phyloP scores from a whole-genome alignment of 192 early-diverging fungal species.

The Coemansia sp. region DNA sequence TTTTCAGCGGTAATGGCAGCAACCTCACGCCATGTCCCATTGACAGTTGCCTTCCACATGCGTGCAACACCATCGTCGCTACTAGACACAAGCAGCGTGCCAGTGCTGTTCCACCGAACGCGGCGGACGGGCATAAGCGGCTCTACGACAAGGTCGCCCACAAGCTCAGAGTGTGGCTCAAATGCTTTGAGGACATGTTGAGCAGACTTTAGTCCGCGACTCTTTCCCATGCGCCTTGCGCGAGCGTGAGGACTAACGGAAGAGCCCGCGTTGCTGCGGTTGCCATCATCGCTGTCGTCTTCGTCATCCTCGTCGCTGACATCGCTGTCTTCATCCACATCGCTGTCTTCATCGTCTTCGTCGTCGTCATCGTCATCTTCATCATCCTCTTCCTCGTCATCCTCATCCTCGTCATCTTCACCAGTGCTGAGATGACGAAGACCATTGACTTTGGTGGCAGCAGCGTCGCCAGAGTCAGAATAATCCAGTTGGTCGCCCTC shows the following conservation, averaged over 20 bases:
- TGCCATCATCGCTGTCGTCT: conserved; percentile 5
- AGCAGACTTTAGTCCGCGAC: neutral
- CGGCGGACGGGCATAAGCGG: conserved; percentile 42
- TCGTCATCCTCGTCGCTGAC: conserved; percentile 18
- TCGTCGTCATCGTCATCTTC: conserved; percentile 16
- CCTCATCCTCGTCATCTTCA: neutral
- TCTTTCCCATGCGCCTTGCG: neutral
- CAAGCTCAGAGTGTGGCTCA: conserved; percentile 42
- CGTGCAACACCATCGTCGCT: conserved; percentile 50
- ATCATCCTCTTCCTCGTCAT: conserved; percentile 6
- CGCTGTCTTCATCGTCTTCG: conserved; percentile 28
- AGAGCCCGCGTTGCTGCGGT: conserved; percentile 1
- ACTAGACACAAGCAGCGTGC: conserved; percentile 46
- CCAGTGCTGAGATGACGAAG: neutral
- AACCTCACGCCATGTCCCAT: conserved; percentile 45
- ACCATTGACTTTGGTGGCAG: neutral
- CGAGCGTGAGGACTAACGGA: neutral
- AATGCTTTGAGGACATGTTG: neutral
- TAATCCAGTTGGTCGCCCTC: conserved; percentile 24
- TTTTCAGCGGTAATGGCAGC: conserved; percentile 41
- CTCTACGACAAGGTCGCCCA: conserved; percentile 32
- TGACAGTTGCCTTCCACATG: conserved; percentile 47
- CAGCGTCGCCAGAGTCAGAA: neutral
- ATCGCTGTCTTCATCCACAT: conserved; percentile 14
- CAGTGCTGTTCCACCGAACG: conserved; percentile 51